A percentile compares a stretch with the other conserved stretches of the same genome.
phyloP scores from a whole-genome alignment of 2,329 filamentous ascomycete genomes.

The Verticillium isaacii region DNA sequence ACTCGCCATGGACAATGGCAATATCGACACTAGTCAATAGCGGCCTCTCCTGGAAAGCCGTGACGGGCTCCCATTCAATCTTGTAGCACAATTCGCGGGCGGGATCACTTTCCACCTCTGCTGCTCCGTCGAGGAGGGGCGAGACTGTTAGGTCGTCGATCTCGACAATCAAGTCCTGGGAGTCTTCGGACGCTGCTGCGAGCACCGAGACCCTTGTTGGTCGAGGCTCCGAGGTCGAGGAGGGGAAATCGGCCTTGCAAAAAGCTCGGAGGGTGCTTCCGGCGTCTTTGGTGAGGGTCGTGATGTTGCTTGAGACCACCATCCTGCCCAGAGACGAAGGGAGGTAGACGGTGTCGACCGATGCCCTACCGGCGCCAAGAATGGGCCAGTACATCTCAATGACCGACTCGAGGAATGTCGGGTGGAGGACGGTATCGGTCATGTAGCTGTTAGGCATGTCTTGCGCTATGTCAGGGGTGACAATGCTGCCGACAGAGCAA shows the following conservation, averaged over 20 bases:
- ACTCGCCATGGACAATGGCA: constrained; percentile 14
- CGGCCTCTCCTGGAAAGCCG: constrained; percentile 5
- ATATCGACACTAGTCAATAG: constrained; percentile 10
- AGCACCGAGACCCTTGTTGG: constrained; percentile 15
- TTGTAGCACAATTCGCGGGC: constrained; percentile 18
- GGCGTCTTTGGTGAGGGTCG: constrained; percentile 23
- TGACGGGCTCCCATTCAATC: constrained; percentile 16
- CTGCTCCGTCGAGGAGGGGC: constrained; percentile 14
- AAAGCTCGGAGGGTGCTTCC: constrained; percentile 22
- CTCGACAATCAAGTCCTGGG: constrained; percentile 15
- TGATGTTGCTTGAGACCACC: constrained; percentile 20
- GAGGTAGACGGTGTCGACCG: constrained; percentile 26
- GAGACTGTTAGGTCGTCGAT: constrained; percentile 17
- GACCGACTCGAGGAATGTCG: constrained; percentile 15
- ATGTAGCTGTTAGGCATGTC: constrained; percentile 17
- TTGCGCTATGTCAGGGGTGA: constrained; percentile 7
- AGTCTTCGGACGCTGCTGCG: constrained; percentile 7
- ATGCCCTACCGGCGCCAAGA: constrained; percentile 21
- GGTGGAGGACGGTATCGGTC: constrained; percentile 14
- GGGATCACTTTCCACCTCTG: constrained; percentile 8
- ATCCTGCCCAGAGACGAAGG: constrained; percentile 24
- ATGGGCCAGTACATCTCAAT: constrained; percentile 25
- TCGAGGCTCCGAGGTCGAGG: constrained; percentile 4
- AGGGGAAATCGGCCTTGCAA: constrained; percentile 12
- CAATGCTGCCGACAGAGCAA: constrained; percentile 9